Conservation (phyloP, 2,329 filamentous ascomycete species). For the Celoporthe dispersa region DNA sequence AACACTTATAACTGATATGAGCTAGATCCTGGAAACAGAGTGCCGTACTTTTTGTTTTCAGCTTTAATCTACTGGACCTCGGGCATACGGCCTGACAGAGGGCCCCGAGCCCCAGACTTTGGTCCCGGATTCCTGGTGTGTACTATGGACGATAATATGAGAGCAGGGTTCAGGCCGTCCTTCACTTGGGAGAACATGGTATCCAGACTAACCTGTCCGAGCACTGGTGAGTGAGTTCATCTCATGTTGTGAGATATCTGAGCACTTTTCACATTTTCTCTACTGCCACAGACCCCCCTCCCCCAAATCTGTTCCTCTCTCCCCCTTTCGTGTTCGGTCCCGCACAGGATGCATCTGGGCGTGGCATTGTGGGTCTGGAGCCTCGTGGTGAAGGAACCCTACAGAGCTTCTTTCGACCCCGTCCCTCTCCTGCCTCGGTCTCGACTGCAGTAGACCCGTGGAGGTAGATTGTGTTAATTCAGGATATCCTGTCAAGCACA, state of each 20-base stretch:
- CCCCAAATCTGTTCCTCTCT: neutral
- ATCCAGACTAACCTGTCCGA: slow-evolving; percentile 3
- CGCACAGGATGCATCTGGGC: slow-evolving; percentile 3
- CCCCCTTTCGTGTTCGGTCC: slow-evolving; percentile 17
- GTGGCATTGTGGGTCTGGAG: neutral
- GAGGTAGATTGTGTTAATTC: neutral
- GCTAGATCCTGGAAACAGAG: slow-evolving; percentile 1
- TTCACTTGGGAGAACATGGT: slow-evolving; percentile 3
- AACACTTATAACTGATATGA: neutral
- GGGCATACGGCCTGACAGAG: neutral
- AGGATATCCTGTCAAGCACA: neutral
- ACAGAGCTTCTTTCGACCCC: neutral
- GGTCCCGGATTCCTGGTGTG: neutral
- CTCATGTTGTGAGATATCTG: neutral
- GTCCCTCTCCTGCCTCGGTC: neutral
- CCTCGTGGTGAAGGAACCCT: neutral
- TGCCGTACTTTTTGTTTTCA: slow-evolving; percentile 18
- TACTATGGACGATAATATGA: neutral
- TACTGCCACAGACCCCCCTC: neutral
- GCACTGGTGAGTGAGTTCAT: neutral
- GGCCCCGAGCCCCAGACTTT: neutral
- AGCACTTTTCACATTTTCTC: slow-evolving; percentile 11
- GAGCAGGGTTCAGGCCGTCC: slow-evolving; percentile 10
- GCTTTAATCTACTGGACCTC: neutral
- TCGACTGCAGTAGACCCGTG: neutral